phyloP scores from a whole-genome alignment of 176 grass and related monocot genomes.

The Musa itinerans region DNA sequence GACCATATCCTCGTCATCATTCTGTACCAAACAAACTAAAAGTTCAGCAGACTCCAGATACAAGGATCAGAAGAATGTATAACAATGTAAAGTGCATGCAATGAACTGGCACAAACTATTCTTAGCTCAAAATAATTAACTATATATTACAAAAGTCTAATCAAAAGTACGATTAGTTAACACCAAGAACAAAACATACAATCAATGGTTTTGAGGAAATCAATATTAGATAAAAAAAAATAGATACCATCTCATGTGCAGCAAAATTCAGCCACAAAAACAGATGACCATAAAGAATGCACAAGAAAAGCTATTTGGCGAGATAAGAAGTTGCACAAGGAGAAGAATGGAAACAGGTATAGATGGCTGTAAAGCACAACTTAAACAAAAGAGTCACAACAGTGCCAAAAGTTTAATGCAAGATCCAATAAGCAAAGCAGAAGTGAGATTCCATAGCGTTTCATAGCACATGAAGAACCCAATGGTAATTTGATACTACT shows the following conservation, averaged over 20 bases:
- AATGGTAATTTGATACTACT: neutral
- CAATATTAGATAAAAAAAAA: neutral
- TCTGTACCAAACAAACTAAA: slow-evolving; percentile 38
- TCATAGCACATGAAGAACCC: too few species aligned
- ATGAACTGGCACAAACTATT: neutral
- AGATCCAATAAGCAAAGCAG: neutral
- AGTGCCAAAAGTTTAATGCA: neutral
- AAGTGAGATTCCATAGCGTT: neutral
- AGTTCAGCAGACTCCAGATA: neutral
- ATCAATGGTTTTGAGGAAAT: neutral
- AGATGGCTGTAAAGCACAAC: neutral
- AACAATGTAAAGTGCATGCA: neutral
- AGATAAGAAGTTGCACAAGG: neutral
- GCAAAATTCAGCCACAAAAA: neutral
- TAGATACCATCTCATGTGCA: neutral
- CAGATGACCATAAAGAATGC: too few species aligned
- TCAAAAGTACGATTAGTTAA: neutral
- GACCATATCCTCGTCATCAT: slow-evolving; percentile 85
- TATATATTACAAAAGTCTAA: neutral
- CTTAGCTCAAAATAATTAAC: neutral
- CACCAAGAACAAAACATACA: neutral
- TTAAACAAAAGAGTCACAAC: neutral
- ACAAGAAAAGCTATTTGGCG: too few species aligned
- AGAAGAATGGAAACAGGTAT: neutral
- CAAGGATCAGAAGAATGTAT: neutral